Evolutionary conservation across 192 early-diverging fungal species (phyloP), one percentile per base, ranked within the genome.

Genomic region (Entomortierella beljakovae): DNA sequence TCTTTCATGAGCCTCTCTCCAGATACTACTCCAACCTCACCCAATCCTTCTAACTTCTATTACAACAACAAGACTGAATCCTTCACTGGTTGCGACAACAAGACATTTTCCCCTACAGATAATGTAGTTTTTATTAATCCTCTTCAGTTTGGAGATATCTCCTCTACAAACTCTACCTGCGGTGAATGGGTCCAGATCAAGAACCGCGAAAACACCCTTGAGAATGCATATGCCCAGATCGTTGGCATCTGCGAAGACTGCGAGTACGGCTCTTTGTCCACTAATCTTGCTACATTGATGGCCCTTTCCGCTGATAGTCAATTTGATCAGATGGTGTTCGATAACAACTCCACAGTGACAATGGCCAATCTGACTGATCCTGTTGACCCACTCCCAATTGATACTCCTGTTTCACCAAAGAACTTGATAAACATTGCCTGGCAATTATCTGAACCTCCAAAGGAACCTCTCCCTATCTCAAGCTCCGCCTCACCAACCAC

Each of bases 201-300:
- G 62, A 70, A 79, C 68, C 75, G 67, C 22, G 62, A 56, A 15
- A 79, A 79, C 42, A 79, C 66, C 6, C 49, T 42, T 3, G 35
- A 64, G n/a, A 46, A 49, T 0, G 42, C 57, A 29, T 59, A 53
- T 40, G 75, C 66, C 31, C 42, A 79, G 42, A 64, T 79, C 51
- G 75, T 70, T 18, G 75, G 75, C 49, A 49, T 79, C 48, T 79
- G 75, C 38, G 66, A 69, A 23, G 67, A 70, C 23, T 79, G 73
- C 52, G 73, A 61, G 15, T 77, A 77, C 25, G 73, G 73, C 6
- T 77, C 73, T 0, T 28, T 77, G 10, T 34, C 65, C 4, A 26
- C 69, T 28, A 57, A 29, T 28, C 32, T 68, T 22, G 42, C 25
- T 2, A 51, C 64, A 9, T 52, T 79, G 18, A 23, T 55, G 10